Base-by-base conservation (phyloP, 2,329 filamentous ascomycete genomes). In the Coniella vitis region DNA sequence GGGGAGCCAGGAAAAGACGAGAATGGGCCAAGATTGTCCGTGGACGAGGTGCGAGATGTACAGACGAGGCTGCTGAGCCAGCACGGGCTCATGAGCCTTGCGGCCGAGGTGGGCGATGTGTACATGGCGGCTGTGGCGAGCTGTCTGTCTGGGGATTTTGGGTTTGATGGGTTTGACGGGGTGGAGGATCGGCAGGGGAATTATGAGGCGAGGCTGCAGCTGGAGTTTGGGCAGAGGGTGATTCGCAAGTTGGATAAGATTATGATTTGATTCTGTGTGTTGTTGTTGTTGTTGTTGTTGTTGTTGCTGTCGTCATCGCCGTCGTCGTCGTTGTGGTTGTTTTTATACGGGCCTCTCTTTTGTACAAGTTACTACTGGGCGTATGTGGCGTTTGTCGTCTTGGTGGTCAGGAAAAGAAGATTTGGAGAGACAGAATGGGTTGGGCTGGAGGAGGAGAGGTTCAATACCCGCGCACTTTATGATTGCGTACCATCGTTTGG, bases 131-230 rank as follows among this genome's bases (percentile, higher is more conserved):
- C 37, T 9, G 48, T 50, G 32, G 17, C 17, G 16, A 50, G 48
- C 42, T 50, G 48, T 38, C 25, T 50, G 37, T 36, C 38, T n/a
- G 48, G 48, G 7, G 42, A 50, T 36, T 50, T 46, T 19, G 48
- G 38, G 13, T 38, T 38, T 17, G 19, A 41, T 9, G 19, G 42
- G 5, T 21, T 41, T 17, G 32, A 38, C 4, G 48, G 22, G 4
- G n/a, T 31, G 3, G 32, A 25, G 14, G 45, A 40, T 12, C 45
- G 38, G 5, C 43, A 45, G 10, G 20, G 13, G 22, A 47, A 40
- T 14, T 47, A 47, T 17, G 42, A 50, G 20, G 48, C 38, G 16
- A 37, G 40, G 21, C 42, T 50, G 14, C 42, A 50, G 42, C 37
- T 38, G 9, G 42, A 38, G 25, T 50, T 49, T 17, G 47, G 47